These are phyloP conservation scores for Epichloe scottii DNA, from an alignment of 2,329 filamentous ascomycete genomes.

Conservation along the genomic window DNA sequence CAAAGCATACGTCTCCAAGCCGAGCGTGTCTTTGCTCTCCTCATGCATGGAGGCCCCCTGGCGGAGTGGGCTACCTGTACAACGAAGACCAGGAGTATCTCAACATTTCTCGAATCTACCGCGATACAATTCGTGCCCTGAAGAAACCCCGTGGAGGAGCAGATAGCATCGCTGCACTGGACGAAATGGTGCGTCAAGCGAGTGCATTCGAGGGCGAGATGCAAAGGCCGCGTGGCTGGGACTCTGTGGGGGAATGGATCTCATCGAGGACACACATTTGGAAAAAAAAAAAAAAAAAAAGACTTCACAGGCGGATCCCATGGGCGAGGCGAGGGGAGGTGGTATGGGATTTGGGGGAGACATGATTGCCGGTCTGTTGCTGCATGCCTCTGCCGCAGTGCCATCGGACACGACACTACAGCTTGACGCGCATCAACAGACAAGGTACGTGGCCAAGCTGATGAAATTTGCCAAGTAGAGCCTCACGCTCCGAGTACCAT, in stretches of 20 bases:
- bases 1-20: slow-evolving; percentile 45
- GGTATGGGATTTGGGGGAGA: slow-evolving; percentile 31
- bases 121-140: slow-evolving; percentile 42
- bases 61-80: slow-evolving; percentile 54
- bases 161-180: slow-evolving; percentile 29
- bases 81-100: slow-evolving; percentile 50
- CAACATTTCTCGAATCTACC: slow-evolving; percentile 53
- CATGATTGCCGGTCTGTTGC: slow-evolving; percentile 29
- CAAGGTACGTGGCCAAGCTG: no score
- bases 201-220: slow-evolving; percentile 13
- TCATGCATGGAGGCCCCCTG: slow-evolving; percentile 50
- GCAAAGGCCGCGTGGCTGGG: slow-evolving; percentile 15
- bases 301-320: slow-evolving; percentile 24
- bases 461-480: no score
- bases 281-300: no score
- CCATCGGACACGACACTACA: no score
- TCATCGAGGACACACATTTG: slow-evolving; percentile 24
- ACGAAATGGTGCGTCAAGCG: slow-evolving; percentile 23
- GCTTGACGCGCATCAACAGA: no score
- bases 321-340: slow-evolving; percentile 35
- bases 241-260: slow-evolving; percentile 26
- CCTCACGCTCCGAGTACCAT: no score
- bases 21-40: slow-evolving; percentile 35
- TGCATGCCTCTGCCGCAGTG: slow-evolving; percentile 16
- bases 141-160: slow-evolving; percentile 29